Conservation (phyloP, 768 basidiomycete species). For the Rhizopogon vesiculosus region DNA sequence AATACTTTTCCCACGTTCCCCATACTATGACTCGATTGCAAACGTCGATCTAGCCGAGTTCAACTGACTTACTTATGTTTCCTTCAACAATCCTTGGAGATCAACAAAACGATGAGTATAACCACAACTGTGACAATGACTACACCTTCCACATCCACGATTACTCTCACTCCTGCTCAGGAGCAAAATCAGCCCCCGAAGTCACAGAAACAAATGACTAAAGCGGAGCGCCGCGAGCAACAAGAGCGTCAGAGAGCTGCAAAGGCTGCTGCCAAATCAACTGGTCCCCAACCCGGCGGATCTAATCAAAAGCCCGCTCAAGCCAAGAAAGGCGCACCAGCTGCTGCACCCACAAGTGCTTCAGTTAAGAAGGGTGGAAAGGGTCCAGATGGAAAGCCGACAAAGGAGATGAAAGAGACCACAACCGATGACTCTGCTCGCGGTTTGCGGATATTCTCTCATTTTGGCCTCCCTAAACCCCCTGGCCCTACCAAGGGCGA, state of each 20-base stretch:
- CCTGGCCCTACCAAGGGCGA: conserved; percentile 61
- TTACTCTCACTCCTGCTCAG: neutral
- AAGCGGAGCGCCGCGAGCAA: conserved; percentile 73
- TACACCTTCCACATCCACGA: neutral
- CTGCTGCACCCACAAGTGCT: conserved; percentile 12
- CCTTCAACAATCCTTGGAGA: neutral
- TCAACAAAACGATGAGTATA: conserved; percentile 1
- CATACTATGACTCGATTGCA: conserved; percentile 4
- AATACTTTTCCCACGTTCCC: conserved; percentile 2
- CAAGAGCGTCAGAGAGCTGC: conserved; percentile 79
- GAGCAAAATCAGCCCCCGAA: conserved; percentile 19
- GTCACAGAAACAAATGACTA: conserved; percentile 72
- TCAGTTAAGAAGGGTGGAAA: conserved; percentile 20
- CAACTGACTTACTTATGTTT: neutral
- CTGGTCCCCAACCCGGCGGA: conserved; percentile 13
- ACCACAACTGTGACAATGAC: conserved; percentile 1
- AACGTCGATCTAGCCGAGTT: neutral
- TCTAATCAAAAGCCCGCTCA: conserved; percentile 22
- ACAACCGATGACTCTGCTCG: conserved; percentile 35
- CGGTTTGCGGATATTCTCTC: conserved; percentile 80
- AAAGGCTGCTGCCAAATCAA: conserved; percentile 49
- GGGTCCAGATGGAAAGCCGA: conserved; percentile 11
- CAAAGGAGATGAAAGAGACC: conserved; percentile 22
- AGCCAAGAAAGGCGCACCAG: conserved; percentile 18
- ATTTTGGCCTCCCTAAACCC: conserved; percentile 73